A percentile compares a stretch with the other conserved stretches of the same genome.
Conservation (phyloP, 1,284 basidiomycete species). For the Cutaneotrichosporon dermatis region DNA sequence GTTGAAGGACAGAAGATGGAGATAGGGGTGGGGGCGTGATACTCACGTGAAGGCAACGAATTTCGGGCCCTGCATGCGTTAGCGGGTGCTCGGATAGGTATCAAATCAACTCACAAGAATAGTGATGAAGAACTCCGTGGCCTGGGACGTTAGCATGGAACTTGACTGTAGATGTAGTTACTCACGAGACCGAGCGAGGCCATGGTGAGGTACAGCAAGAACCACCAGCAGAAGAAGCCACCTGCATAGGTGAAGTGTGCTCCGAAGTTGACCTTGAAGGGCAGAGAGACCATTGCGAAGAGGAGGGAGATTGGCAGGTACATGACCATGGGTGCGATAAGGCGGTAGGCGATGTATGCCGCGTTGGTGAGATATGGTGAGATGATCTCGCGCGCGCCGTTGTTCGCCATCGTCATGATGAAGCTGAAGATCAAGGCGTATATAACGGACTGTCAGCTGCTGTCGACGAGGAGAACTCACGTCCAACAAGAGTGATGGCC, state of each 20-base stretch:
- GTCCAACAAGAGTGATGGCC: slow-evolving; percentile 65
- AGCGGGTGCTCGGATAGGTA: no score
- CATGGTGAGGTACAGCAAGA: slow-evolving; percentile 58
- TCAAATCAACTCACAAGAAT: slow-evolving; percentile 21
- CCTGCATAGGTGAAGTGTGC: slow-evolving; percentile 48
- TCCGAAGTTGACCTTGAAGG: slow-evolving; percentile 57
- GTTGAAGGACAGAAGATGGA: no score
- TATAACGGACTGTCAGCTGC: slow-evolving; percentile 4
- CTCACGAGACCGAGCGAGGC: slow-evolving; percentile 54
- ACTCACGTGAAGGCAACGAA: slow-evolving; percentile 42
- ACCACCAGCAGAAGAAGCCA: slow-evolving; percentile 72
- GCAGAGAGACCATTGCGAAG: slow-evolving; percentile 61
- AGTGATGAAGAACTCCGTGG: slow-evolving; percentile 35
- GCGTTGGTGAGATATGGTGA: slow-evolving; percentile 53
- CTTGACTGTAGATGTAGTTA: slow-evolving; percentile 45
- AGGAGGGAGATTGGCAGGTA: slow-evolving; percentile 63
- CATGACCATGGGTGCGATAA: slow-evolving; percentile 55
- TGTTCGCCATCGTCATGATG: slow-evolving; percentile 51
- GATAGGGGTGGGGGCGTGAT: no score
- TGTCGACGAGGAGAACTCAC: slow-evolving; percentile 61
- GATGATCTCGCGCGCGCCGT: slow-evolving; percentile 49
- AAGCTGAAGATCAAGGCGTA: slow-evolving; percentile 49
- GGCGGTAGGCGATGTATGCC: slow-evolving; percentile 58
- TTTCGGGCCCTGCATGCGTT: slow-evolving; percentile 18
- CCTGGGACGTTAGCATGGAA: not conserved